phyloP scores from a whole-genome alignment of 495 filamentous ascomycete genomes.

The Xylaria castorea region DNA sequence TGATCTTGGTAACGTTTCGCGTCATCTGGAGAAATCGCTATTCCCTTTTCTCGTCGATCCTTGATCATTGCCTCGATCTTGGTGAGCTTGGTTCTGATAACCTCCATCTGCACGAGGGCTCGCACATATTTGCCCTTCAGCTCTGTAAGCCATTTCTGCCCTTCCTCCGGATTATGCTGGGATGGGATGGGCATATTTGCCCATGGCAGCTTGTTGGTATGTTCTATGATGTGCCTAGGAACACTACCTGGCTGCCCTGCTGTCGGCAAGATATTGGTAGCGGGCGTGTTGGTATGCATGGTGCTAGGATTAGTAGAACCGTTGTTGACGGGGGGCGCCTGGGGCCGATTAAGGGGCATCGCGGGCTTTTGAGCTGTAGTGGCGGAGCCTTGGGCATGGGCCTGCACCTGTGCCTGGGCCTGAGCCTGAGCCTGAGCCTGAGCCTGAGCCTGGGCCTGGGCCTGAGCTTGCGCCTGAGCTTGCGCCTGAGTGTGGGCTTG shows the following conservation, averaged over 20 bases:
- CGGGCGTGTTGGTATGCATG: constrained; percentile 20
- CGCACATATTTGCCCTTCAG: constrained; percentile 43
- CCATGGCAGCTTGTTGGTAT: constrained; percentile 47
- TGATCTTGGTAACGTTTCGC: constrained; percentile 41
- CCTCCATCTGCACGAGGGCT: constrained; percentile 47
- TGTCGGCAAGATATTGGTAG: not conserved
- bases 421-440: constrained; percentile 29
- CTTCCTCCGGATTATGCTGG: constrained; percentile 34
- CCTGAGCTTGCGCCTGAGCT: not conserved
- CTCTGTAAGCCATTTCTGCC: constrained; percentile 41
- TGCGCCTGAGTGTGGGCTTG: not conserved
- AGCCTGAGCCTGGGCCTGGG: constrained; percentile 24
- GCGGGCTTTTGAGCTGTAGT: constrained; percentile 30
- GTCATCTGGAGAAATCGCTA: constrained; percentile 42
- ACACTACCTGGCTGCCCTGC: constrained; percentile 7
- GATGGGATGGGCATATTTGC: constrained; percentile 30
- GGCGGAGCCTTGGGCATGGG: constrained; percentile 16
- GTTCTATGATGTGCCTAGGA: constrained; percentile 44
- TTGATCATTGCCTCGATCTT: constrained; percentile 43
- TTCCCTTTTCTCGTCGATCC: constrained; percentile 42
- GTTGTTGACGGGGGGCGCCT: constrained; percentile 29
- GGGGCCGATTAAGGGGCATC: constrained; percentile 35
- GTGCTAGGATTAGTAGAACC: constrained; percentile 26
- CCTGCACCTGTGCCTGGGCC: constrained; percentile 16
- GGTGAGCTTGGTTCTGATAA: constrained; percentile 28